A percentile compares a stretch with the other conserved stretches of the same genome.
Conservation (phyloP, 1,284 basidiomycete species). For the Trametes versicolor region DNA sequence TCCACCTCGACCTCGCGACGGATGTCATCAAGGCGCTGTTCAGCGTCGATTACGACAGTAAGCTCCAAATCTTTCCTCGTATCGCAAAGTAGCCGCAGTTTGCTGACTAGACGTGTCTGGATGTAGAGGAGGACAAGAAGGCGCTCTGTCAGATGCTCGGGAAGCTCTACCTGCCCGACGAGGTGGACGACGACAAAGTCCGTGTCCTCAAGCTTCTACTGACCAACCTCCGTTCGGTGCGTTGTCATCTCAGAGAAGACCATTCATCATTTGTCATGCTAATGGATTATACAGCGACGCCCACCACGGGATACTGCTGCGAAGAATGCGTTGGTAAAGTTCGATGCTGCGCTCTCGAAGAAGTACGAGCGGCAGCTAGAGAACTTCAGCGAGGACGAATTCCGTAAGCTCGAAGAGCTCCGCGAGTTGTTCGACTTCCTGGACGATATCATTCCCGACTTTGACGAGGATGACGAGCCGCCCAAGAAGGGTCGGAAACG, state of each 20-base stretch:
- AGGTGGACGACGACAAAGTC: conserved; percentile 68
- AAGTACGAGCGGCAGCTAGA: conserved; percentile 67
- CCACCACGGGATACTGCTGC: conserved; percentile 76
- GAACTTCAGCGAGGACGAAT: conserved; percentile 77
- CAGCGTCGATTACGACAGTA: conserved; percentile 56
- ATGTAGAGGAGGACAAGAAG: conserved; percentile 82
- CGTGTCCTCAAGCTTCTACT: conserved; percentile 72
- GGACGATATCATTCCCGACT: conserved; percentile 60
- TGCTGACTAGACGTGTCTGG: background rate
- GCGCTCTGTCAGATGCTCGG: conserved; percentile 81
- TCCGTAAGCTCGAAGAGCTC: conserved; percentile 65
- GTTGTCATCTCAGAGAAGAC: conserved; percentile 33
- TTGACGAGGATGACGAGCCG: conserved; percentile 58
- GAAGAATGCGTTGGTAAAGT: conserved; percentile 76
- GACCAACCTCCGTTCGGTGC: conserved; percentile 66
- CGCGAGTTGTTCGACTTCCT: conserved; percentile 73
- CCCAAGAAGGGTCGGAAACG: conserved; percentile 53
- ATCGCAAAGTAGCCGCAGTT: background rate
- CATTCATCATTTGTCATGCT: background rate
- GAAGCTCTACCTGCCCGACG: conserved; percentile 81
- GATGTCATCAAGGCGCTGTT: conserved; percentile 78
- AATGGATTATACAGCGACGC: conserved; percentile 61
- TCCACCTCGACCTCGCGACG: conserved; percentile 85
- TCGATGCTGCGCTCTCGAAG: conserved; percentile 68
- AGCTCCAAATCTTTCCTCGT: conserved; percentile 13